Evolutionary conservation across 2,329 filamentous ascomycete genomes (phyloP), one percentile per base, ranked within the genome.

Genomic region (Epichloe hybrida): DNA sequence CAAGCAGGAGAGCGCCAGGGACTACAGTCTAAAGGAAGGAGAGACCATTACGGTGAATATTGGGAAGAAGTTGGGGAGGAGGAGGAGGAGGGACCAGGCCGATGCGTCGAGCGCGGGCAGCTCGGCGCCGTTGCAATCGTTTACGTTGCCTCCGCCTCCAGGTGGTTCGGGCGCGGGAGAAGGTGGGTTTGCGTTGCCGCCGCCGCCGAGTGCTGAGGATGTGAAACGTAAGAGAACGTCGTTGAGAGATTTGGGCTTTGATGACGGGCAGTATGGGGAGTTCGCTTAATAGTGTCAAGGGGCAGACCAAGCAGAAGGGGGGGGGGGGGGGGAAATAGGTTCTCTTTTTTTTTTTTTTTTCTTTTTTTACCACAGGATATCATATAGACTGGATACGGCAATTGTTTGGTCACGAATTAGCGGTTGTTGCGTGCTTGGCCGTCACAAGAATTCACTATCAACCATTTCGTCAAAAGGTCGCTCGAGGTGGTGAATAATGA

Each of bases 181-280:
- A 77, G 60, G 60, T 15, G 61, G 65, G 1, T 68, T 70, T 44
- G 75, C 83, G 54, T 67, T 87, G 50, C 81, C 85, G 6, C 83
- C 86, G 31, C 84, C 85, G 7, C 83, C 84, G 1, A 80, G 74
- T 54, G 77, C 76, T 13, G 72, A 73, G 56, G 77, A 79, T 52
- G 73, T 79, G n/a, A 81, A 78, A 67, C 72, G 77, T 49, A 76
- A 80, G 66, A 72, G 76, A 59, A 70, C 69, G 59, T 75, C 77
- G 12, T 70, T 75, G 5, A 72, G 82, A 61, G 82, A 88, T 52
- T 61, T 91, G 56, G 87, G 87, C 0, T 93, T 93, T 59, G 88
- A 94, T 61, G 86, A 95, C 63, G 88, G 88, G 1, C 84, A 91
- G 62, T 90, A 89, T 76, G 88, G 87, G 20, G 88, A 94, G 67